Evolutionary conservation across 768 basidiomycete genomes (phyloP).

Genomic region (Tephrocybe rancida): DNA sequence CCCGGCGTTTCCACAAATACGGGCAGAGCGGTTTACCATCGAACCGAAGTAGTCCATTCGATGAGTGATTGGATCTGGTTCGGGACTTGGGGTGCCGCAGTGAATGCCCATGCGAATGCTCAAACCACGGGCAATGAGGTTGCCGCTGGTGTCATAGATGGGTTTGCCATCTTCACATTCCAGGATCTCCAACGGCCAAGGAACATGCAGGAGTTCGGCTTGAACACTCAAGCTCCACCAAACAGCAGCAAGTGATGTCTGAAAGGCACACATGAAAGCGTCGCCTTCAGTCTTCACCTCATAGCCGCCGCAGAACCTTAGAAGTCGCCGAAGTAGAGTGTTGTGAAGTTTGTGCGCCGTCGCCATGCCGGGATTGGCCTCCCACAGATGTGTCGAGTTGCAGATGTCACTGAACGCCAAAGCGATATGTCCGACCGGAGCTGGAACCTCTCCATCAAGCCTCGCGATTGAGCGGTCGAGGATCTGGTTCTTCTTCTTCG

Average conservation of each 20-base stretch:
- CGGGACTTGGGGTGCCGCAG: conserved; percentile 87
- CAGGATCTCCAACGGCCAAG: conserved; percentile 93
- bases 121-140: conserved; percentile 80
- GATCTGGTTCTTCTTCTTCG: conserved; percentile 51
- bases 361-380: conserved; percentile 93
- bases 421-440: conserved; percentile 86
- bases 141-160: conserved; percentile 65
- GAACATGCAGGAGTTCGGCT: conserved; percentile 72
- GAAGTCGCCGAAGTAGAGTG: conserved; percentile 76
- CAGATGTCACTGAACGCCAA: conserved; percentile 98
- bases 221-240: conserved; percentile 93
- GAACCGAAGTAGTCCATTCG: conserved; percentile 99
- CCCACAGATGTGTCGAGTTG: conserved; percentile 97
- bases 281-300: conserved; percentile 99
- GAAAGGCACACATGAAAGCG: conserved; percentile 98
- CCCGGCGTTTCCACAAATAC: conserved; percentile 79
- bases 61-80: conserved; percentile 85
- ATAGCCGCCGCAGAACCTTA: conserved; percentile 92
- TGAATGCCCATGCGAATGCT: conserved; percentile 98
- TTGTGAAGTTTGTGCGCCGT: conserved; percentile 93
- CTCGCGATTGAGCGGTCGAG: conserved; percentile 63
- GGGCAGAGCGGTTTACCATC: conserved; percentile 91
- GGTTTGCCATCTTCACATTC: conserved; percentile 91
- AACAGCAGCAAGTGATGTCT: conserved; percentile 80
- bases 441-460: conserved; percentile 76